Base-by-base conservation (phyloP, 495 filamentous ascomycete genomes). In the Penicillium robsamsonii region DNA sequence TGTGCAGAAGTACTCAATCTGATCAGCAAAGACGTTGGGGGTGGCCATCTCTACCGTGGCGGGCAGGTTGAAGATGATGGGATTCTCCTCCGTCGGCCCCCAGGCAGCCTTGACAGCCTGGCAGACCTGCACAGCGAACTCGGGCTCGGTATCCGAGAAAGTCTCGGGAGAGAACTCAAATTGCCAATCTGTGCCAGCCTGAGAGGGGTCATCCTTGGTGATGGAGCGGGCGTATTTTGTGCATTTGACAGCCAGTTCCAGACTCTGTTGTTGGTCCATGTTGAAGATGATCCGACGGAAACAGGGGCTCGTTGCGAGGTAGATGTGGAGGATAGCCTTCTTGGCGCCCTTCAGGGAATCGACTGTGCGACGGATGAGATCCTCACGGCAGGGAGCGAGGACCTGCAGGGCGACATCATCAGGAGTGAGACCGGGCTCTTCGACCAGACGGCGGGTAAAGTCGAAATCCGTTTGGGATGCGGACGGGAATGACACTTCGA, bases 131-230 rank as follows among this genome's bases (percentile, higher is more conserved):
- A 97, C 74, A 10, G 87, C 89, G 67, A 88, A 97, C 25, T 93
- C 92, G 11, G 88, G 86, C 59, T 88, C 83, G 13, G 89, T 89
- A 70, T 97, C 94, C 5, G 91, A 96, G 78, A 97, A 98, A 12
- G 90, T 95, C 79, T 98, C 94, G 13, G 94, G 94, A 35, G 88
- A 92, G 77, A 97, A 98, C 72, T 97, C 93, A 64, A 91, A 96
- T 31, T 86, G 84, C 94, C 94, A 98, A 68, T 95, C 84, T 11
- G 94, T 96, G 43, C 72, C 73, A 12, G 75, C 73, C 30, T 83
- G 82, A 13, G 79, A 75, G 0, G 93, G 92, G 71, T 96, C 88
- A 64, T 98, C 94, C 79, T 98, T 98, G 55, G 94, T 98, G 62
- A 98, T 86, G 15, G 87, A 90, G 50, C 93, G 81, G 29, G 91